Percentiles rank a stretch among this genome's conserved stretches.
Conservation (phyloP, 2,329 filamentous ascomycete species). For the Chalara sp. region DNA sequence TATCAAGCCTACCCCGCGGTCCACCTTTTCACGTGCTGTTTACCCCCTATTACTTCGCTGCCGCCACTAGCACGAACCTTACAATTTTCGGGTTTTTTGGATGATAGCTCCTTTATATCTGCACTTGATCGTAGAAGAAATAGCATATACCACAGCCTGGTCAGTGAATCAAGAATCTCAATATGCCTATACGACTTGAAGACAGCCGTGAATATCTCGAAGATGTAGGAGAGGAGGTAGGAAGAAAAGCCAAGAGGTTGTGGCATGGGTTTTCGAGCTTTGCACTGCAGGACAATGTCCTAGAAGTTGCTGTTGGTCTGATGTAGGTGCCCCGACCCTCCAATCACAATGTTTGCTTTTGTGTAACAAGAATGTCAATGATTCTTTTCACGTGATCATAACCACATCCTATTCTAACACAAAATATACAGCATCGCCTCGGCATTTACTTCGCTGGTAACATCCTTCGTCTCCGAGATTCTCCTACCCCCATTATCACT, state of each 20-base stretch:
- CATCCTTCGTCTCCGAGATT: constrained; percentile 64
- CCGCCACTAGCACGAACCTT: background rate
- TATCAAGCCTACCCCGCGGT: no score
- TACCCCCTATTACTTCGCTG: no score
- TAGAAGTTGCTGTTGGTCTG: constrained; percentile 69
- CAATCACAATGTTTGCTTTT: background rate
- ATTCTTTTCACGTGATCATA: background rate
- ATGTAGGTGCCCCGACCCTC: constrained; percentile 42
- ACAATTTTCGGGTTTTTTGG: background rate
- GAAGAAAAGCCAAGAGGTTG: constrained; percentile 33
- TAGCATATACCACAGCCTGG: background rate
- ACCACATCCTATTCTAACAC: no score
- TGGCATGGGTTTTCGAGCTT: constrained; percentile 66
- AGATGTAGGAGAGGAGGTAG: constrained; percentile 18
- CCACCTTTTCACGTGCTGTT: no score
- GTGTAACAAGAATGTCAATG: background rate
- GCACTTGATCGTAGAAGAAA: background rate
- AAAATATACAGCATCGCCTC: constrained; percentile 50
- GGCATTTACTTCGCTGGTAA: constrained; percentile 65
- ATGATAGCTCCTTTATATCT: background rate
- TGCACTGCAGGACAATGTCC: constrained; percentile 66
- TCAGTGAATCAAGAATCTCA: background rate
- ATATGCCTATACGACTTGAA: constrained; percentile 17
- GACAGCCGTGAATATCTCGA: constrained; percentile 19
- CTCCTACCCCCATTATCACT: constrained; percentile 64